phyloP scores from a whole-genome alignment of 2,329 filamentous ascomycete genomes.

The Fusarium multiceps region DNA sequence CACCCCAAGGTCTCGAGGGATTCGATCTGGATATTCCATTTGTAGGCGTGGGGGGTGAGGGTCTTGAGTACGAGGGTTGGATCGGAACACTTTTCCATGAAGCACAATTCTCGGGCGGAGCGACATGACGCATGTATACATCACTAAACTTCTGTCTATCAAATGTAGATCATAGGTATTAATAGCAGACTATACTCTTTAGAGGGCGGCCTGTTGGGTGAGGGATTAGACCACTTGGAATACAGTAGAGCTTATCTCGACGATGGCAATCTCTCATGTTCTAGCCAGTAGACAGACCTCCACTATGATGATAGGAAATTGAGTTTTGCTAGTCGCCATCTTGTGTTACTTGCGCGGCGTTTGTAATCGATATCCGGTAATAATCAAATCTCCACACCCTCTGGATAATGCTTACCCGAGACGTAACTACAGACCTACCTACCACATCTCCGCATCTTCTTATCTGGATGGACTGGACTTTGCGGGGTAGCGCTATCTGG shows the following conservation, averaged over 20 bases:
- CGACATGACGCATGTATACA: not conserved
- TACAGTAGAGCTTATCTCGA: not conserved
- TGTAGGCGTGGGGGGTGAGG: not conserved
- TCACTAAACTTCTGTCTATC: not conserved
- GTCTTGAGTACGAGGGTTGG: not conserved
- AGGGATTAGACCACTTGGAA: not conserved
- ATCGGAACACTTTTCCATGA: not conserved
- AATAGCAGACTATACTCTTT: not conserved
- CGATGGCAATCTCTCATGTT: not conserved
- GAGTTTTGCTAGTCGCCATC: not conserved
- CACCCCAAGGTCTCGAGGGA: not conserved
- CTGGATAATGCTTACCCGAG: constrained; percentile 5
- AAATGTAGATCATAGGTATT: not conserved
- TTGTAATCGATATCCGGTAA: not conserved
- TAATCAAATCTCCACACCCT: not conserved
- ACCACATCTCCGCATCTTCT: not conserved
- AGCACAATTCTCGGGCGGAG: not conserved
- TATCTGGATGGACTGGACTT: not conserved
- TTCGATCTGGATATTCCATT: not conserved
- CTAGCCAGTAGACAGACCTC: not conserved
- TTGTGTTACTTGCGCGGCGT: not conserved
- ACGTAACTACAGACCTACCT: too few relatives aligned
- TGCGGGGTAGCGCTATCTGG: not conserved
- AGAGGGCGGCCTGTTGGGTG: not conserved
- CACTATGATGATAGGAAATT: fast-evolving